Conservation (phyloP, 805 yeast species). For the Candida maesae region DNA sequence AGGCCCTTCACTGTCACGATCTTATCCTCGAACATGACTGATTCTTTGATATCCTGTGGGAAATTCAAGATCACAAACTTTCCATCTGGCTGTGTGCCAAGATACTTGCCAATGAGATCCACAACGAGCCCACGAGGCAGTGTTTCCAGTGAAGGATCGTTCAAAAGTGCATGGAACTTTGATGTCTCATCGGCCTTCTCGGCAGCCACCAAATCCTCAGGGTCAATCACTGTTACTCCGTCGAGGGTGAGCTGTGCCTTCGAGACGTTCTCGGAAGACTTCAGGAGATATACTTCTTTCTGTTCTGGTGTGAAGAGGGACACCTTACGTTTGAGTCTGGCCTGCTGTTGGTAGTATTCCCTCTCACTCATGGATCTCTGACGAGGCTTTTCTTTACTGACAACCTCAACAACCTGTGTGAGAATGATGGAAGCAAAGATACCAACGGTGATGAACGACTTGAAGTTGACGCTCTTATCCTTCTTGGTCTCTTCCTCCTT, state of each 20-base stretch:
- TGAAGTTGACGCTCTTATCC: slow-evolving; percentile 35
- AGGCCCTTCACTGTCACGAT: slow-evolving; percentile 45
- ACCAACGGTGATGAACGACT: slow-evolving; percentile 39
- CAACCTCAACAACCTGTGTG: slow-evolving; percentile 35
- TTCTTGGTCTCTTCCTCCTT: slow-evolving; percentile 6
- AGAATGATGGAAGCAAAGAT: slow-evolving; percentile 43
- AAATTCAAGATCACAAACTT: slow-evolving; percentile 51
- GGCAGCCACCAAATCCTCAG: slow-evolving; percentile 42
- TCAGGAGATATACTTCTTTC: slow-evolving; percentile 39
- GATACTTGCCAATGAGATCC: slow-evolving; percentile 30
- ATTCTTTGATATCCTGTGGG: slow-evolving; percentile 61
- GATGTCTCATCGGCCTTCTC: slow-evolving; percentile 43
- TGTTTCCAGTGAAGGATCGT: slow-evolving; percentile 27
- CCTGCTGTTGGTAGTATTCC: slow-evolving; percentile 41
- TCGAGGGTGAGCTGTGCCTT: slow-evolving; percentile 6
- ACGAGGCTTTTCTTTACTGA: slow-evolving; percentile 32
- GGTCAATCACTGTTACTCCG: slow-evolving; percentile 42
- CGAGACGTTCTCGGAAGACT: slow-evolving; percentile 19
- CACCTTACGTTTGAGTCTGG: slow-evolving; percentile 49
- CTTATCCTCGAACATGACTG: slow-evolving; percentile 70
- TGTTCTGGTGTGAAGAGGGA: slow-evolving; percentile 39
- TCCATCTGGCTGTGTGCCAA: slow-evolving; percentile 23
- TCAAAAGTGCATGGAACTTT: slow-evolving; percentile 50
- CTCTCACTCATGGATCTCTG: slow-evolving; percentile 30
- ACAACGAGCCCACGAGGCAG: slow-evolving; percentile 36